Evolutionary conservation across 2,329 filamentous ascomycete species (phyloP).

Genomic region (Boeremia exigua): DNA sequence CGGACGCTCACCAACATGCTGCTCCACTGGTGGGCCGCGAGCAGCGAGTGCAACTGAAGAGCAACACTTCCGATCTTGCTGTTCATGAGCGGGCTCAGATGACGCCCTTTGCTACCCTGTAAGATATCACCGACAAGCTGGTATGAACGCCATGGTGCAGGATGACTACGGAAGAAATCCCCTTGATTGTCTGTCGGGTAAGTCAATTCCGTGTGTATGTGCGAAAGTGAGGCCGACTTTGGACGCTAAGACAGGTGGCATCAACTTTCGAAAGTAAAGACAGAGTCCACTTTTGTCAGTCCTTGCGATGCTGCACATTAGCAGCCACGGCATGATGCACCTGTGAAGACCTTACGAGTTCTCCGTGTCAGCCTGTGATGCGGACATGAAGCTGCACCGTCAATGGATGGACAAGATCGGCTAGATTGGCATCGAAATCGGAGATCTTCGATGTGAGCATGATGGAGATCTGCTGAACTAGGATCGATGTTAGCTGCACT

Average conservation of each 20-base stretch:
- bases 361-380: not conserved
- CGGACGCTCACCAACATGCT: not conserved
- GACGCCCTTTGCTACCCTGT: no score
- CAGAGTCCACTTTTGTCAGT: not conserved
- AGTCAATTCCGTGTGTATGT: no score
- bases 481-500: not conserved
- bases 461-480: slow-evolving; percentile 1
- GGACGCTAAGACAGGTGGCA: slow-evolving; percentile 2
- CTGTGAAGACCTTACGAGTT: not conserved
- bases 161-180: no score
- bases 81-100: no score
- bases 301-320: not conserved
- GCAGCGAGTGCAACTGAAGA: not conserved
- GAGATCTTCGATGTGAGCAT: not conserved
- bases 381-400: not conserved
- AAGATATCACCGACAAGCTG: no score
- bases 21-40: not conserved
- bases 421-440: not conserved
- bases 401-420: not conserved
- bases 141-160: no score
- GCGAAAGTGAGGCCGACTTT: not conserved
- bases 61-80: not conserved
- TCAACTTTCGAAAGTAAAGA: not conserved
- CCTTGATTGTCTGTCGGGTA: no score
- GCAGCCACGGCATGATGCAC: not conserved